These are phyloP conservation scores for Sporothrix curviconia DNA, from an alignment of 2,329 filamentous ascomycete species.

Conservation along the genomic window DNA sequence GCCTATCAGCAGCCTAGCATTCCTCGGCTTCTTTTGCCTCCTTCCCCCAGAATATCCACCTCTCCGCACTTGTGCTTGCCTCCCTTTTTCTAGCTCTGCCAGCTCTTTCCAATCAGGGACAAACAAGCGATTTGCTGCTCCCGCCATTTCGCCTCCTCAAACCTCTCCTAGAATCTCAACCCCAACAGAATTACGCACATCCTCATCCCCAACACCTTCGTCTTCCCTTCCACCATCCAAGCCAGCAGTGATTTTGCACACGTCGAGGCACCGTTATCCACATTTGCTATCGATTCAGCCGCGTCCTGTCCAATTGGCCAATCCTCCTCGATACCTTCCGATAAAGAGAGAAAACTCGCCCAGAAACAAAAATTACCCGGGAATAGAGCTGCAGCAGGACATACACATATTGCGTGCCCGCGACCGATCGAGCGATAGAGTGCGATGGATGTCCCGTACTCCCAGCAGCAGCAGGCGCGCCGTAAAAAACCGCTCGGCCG, in stretches of 20 bases:
- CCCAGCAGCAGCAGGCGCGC: slow-evolving; percentile 51
- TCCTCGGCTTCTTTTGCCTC: slow-evolving; percentile 4
- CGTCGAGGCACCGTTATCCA: not conserved
- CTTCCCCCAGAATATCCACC: not conserved
- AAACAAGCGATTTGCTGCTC: not conserved
- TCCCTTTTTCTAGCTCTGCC: not conserved
- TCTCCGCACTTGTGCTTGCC: not conserved
- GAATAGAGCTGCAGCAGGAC: not conserved
- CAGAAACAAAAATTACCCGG: not conserved
- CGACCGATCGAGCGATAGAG: slow-evolving; percentile 12
- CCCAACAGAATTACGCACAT: slow-evolving; percentile 11
- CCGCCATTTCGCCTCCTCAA: too few species aligned
- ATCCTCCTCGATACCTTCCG: too few species aligned
- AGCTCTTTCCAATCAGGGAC: not conserved
- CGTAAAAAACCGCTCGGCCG: slow-evolving; percentile 53
- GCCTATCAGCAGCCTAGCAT: slow-evolving; percentile 3
- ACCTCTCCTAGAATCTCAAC: not conserved
- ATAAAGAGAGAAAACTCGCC: too few species aligned
- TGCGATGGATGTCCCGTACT: slow-evolving; percentile 54
- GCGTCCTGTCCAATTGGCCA: not conserved
- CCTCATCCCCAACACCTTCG: not conserved
- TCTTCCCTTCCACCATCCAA: not conserved
- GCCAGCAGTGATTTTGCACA: not conserved
- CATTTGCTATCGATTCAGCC: not conserved
- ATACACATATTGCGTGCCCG: too few species aligned